Base-by-base conservation (phyloP, 768 basidiomycete species). In the Pleurotus tuber-regium region DNA sequence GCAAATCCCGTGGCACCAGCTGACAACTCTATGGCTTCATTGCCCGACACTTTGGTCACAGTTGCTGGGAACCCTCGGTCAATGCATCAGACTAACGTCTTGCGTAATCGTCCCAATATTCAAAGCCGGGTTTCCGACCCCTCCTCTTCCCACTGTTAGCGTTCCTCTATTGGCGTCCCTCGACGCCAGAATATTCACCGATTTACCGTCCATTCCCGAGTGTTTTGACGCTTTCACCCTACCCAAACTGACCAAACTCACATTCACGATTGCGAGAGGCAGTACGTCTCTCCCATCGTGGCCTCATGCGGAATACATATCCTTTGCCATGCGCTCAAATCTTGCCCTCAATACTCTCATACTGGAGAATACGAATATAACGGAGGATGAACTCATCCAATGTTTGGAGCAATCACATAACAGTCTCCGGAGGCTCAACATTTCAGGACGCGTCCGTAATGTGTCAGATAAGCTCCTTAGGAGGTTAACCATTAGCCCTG, bases 341-440 rank as follows among this genome's bases (percentile, higher is more conserved):
- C 9, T 30, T 14, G 23, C 54, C 2, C 38, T 55, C 23, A 26
- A 21, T 10, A 43, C 41, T 10, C 35, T 51, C 21, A 33, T 49
- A 11, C 43, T 55, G 31, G 50, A 51, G 30, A 44, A 43, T 21
- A 35, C 43, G n/a, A 21, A 35, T 18, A 44, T 55, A 18, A 14
- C 39, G 2, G 28, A 51, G 10, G 47, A 48, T 18, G 41, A 55
- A 4, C 23, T 55, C 2, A 44, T 55, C 9, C 11, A 12, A n/a
- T 51, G 50, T 16, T 42, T 55, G 12, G 41, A 47, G 30, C 39
- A 41, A 77, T 48, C 46, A 21, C 46, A 23, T 9, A n/a, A 38
- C n/a, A 38, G 16, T 2, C 31, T 48, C 18, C 29, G 4, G 4
- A 48, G 46, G 4, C 46, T 48, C 46, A 31, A 21, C 3, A 35